These are phyloP conservation scores for Jamesozyma jinghongensis DNA, from an alignment of 805 yeast genomes.

Conservation along the genomic window DNA sequence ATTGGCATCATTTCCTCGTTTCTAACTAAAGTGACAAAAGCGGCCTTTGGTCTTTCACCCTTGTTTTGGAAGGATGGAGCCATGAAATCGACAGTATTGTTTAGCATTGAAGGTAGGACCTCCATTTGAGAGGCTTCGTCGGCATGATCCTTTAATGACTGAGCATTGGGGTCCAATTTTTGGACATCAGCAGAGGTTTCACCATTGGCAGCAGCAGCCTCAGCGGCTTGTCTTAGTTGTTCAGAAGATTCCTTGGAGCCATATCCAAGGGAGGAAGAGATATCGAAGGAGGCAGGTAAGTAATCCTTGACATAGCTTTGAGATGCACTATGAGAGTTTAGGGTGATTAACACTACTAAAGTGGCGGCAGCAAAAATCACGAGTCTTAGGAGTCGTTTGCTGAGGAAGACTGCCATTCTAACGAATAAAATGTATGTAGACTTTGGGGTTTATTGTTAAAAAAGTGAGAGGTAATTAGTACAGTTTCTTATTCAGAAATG, in stretches of 20 bases:
- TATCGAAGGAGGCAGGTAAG: constrained; percentile 4
- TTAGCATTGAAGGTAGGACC: not conserved
- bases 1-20: constrained; percentile 54
- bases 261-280: constrained; percentile 2
- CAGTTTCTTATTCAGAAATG: too few species aligned
- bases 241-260: constrained; percentile 7
- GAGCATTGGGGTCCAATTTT: not conserved
- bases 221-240: constrained; percentile 6
- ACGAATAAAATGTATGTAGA: too few species aligned
- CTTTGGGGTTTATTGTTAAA: too few species aligned
- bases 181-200: not conserved
- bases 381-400: constrained; percentile 18
- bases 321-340: constrained; percentile 6
- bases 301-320: constrained; percentile 2
- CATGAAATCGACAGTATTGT: not conserved
- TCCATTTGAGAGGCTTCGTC: constrained; percentile 1
- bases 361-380: constrained; percentile 9
- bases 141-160: constrained; percentile 11
- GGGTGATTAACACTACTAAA: constrained; percentile 7
- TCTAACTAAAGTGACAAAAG: constrained; percentile 54
- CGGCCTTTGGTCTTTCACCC: constrained; percentile 25
- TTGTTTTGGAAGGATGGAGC: constrained; percentile 14
- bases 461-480: too few species aligned
- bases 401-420: constrained; percentile 16
- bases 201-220: constrained; percentile 1